Evolutionary conservation across 192 early-diverging fungal species (phyloP), one percentile per base, ranked within the genome.

Genomic region (Mortierella hygrophila): DNA sequence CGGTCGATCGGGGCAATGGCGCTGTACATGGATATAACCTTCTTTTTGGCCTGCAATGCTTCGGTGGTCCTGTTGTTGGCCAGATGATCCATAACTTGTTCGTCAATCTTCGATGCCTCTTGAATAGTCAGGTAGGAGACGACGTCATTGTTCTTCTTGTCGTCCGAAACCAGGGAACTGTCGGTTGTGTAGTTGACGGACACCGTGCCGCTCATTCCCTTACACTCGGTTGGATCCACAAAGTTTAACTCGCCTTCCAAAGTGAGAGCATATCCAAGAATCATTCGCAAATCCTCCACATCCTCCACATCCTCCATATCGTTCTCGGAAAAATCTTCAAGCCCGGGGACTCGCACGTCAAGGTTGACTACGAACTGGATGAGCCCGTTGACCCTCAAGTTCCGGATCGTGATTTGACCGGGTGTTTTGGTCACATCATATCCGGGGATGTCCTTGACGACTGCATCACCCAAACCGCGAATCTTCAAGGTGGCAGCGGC

Each of bases 371-470:
- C 75, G 8, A 82, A 77, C 70, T 82, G 81, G 54, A 82, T 77
- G 55, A 82, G 75, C 60, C 81, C 81, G 44, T 82, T 82, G 74
- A 57, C 38, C 68, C 75, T 82, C 81, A 82, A 72, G 81, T 77
- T 63, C 37, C 44, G 68, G 75, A 77, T 68, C 37, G 75, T 77
- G 70, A 82, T 72, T 41, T 82, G 81, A 38, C 81, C 81, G 20
- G 81, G 81, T 35, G 81, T 82, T 10, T 68, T 68, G 52, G 74
- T 72, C 70, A 72, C 29, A 68, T 77, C 81, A 63, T 82, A 77
- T 77, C 81, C 81, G 40, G 81, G 81, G 49, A 82, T 82, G 47
- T 76, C 75, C 57, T 82, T 82, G 81, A 82, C 49, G 55, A 82
- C 75, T 47, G 81, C 81, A 23, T 82, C 81, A 44, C 81, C 81